A percentile compares a stretch with the other conserved stretches of the same genome.
Evolutionary conservation across 1,284 basidiomycete genomes (phyloP).

Genomic region (Microbotryum lychnidis-dioicae): DNA sequence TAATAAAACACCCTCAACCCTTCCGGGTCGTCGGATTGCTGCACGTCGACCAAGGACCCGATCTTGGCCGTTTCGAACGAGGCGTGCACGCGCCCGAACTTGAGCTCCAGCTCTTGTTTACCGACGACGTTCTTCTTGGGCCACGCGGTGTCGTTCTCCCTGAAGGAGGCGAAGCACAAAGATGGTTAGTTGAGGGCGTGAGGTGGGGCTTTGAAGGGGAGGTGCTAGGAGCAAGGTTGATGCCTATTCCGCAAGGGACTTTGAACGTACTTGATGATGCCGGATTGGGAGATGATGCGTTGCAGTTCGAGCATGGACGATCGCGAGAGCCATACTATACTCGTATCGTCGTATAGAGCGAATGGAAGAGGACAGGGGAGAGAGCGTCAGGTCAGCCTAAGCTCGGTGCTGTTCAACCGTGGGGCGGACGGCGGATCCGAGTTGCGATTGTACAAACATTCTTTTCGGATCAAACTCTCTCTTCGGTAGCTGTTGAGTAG

Average conservation of each 20-base stretch:
- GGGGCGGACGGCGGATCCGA: too few relatives aligned
- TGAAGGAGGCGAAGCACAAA: conserved; percentile 39
- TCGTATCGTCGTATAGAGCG: not conserved
- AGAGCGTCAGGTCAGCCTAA: not conserved
- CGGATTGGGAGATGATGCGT: conserved; percentile 85
- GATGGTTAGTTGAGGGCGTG: conserved; percentile 3
- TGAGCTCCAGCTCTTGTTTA: conserved; percentile 93
- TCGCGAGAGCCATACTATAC: conserved; percentile 83
- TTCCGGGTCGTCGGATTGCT: conserved; percentile 94
- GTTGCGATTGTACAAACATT: conserved; percentile 57
- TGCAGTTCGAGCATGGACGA: conserved; percentile 88
- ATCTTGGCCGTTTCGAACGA: conserved; percentile 99
- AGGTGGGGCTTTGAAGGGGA: not conserved
- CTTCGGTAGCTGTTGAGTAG: conserved; percentile 61
- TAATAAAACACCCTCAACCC: conserved; percentile 99
- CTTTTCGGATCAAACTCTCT: conserved; percentile 94
- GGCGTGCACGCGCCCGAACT: conserved; percentile 90
- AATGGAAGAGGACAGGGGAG: conserved; percentile 1
- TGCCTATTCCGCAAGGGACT: not conserved
- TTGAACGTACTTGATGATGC: conserved; percentile 78
- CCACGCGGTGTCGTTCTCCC: conserved; percentile 97
- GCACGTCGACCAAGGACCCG: conserved; percentile 89
- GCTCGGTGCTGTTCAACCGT: too few relatives aligned
- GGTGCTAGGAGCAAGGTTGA: not conserved
- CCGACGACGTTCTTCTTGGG: conserved; percentile 98